These are phyloP conservation scores for Fusarium lateritium DNA, from an alignment of 2,329 filamentous ascomycete species.

Conservation along the genomic window DNA sequence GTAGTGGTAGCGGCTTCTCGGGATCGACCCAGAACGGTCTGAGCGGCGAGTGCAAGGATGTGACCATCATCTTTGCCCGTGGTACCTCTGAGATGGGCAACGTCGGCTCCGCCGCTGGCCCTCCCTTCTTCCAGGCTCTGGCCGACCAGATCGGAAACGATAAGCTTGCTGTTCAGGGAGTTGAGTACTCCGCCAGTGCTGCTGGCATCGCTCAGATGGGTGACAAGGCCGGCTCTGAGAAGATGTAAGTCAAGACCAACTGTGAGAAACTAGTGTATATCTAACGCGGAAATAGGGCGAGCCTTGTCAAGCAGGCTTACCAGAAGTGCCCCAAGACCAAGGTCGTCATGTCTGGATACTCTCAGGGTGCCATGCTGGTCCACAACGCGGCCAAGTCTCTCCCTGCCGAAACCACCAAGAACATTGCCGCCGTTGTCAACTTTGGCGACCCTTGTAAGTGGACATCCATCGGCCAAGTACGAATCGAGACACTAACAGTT, in stretches of 20 bases:
- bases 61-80: constrained; percentile 70
- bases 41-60: constrained; percentile 47
- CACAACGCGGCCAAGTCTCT: constrained; percentile 60
- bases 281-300: constrained; percentile 33
- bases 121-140: constrained; percentile 65
- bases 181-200: constrained; percentile 65
- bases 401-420: constrained; percentile 53
- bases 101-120: constrained; percentile 65
- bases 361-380: constrained; percentile 57
- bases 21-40: constrained; percentile 46
- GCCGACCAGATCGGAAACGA: constrained; percentile 57
- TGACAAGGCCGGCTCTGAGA: constrained; percentile 58
- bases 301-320: constrained; percentile 52
- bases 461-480: not conserved
- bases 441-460: constrained; percentile 51
- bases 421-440: constrained; percentile 51
- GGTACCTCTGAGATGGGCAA: constrained; percentile 68
- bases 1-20: constrained; percentile 15
- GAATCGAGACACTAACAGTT: constrained; percentile 9
- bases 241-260: constrained; percentile 59
- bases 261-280: not conserved
- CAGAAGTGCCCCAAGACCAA: constrained; percentile 61
- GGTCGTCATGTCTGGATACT: constrained; percentile 64
- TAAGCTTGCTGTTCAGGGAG: constrained; percentile 67
- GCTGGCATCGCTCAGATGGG: constrained; percentile 63